Percentiles rank a stretch among this genome's conserved stretches.
Conservation (phyloP, 192 early-diverging fungal species). For the Backusella psychrophila region DNA sequence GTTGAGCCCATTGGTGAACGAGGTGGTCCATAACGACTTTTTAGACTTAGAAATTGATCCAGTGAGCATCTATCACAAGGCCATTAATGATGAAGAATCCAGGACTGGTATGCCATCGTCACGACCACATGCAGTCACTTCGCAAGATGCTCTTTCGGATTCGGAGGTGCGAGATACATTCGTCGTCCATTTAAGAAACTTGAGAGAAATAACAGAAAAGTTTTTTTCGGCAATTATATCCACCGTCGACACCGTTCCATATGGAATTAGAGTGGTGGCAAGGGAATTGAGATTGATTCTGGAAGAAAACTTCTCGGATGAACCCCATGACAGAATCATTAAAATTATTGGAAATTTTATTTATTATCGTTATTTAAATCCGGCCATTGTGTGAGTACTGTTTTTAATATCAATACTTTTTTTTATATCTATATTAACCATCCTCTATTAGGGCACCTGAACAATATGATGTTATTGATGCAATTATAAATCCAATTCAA, state of each 20-base stretch:
- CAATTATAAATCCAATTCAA: constrained; percentile 78
- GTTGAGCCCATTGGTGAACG: constrained; percentile 78
- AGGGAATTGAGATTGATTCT: constrained; percentile 79
- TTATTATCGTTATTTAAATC: constrained; percentile 99
- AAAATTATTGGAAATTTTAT: constrained; percentile 93
- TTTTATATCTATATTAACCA: neutral
- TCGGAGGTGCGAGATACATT: constrained; percentile 74
- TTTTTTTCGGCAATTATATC: constrained; percentile 80
- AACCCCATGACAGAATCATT: constrained; percentile 77
- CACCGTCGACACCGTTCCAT: constrained; percentile 88
- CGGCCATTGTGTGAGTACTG: constrained; percentile 68
- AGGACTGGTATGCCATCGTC: constrained; percentile 80
- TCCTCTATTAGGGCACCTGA: constrained; percentile 82
- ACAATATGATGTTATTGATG: constrained; percentile 93
- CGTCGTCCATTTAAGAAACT: constrained; percentile 69
- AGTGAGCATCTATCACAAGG: constrained; percentile 78
- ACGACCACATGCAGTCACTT: constrained; percentile 73
- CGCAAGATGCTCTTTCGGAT: constrained; percentile 83
- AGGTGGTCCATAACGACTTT: constrained; percentile 71
- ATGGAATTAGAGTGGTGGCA: constrained; percentile 96
- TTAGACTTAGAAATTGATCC: constrained; percentile 94
- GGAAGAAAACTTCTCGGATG: constrained; percentile 77
- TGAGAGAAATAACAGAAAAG: constrained; percentile 76
- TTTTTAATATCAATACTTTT: neutral
- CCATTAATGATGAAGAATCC: constrained; percentile 90